phyloP scores from a whole-genome alignment of 1,284 basidiomycete species.

The Microbotryum silenes-acaulis region DNA sequence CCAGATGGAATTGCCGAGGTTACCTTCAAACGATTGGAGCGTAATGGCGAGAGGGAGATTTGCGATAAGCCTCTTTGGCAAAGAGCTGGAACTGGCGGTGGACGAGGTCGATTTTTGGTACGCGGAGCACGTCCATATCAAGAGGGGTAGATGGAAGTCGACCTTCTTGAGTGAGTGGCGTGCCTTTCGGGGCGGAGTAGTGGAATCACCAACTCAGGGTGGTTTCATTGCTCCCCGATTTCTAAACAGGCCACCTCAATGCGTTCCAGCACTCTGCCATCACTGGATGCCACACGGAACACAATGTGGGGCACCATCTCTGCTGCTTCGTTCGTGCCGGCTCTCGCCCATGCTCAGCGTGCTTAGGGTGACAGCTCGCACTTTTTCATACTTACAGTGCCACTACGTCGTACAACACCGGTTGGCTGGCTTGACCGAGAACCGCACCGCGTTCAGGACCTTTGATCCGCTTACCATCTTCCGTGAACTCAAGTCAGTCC shows the following conservation, averaged over 20 bases:
- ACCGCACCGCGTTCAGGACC: slow-evolving; percentile 4
- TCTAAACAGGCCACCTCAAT: background rate
- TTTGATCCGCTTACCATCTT: slow-evolving; percentile 4
- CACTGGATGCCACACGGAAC: background rate
- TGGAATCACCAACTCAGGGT: background rate
- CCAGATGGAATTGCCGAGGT: slow-evolving; percentile 1
- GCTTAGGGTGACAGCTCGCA: background rate
- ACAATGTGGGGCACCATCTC: no score
- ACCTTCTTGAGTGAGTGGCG: background rate
- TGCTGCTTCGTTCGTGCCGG: no score
- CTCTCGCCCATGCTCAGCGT: no score
- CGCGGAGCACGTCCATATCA: background rate
- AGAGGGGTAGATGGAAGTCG: background rate
- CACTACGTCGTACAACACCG: slow-evolving; percentile 5
- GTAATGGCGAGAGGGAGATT: background rate
- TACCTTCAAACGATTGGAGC: background rate
- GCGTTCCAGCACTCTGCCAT: background rate
- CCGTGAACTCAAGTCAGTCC: slow-evolving; percentile 4
- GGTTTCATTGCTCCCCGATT: background rate
- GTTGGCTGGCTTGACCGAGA: background rate
- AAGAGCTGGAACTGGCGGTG: background rate
- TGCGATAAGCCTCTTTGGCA: background rate
- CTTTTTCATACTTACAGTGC: background rate
- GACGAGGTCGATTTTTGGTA: background rate
- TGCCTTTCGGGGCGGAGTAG: background rate